Conservation (phyloP, 805 yeast species). For the Yarrowia sp. region DNA sequence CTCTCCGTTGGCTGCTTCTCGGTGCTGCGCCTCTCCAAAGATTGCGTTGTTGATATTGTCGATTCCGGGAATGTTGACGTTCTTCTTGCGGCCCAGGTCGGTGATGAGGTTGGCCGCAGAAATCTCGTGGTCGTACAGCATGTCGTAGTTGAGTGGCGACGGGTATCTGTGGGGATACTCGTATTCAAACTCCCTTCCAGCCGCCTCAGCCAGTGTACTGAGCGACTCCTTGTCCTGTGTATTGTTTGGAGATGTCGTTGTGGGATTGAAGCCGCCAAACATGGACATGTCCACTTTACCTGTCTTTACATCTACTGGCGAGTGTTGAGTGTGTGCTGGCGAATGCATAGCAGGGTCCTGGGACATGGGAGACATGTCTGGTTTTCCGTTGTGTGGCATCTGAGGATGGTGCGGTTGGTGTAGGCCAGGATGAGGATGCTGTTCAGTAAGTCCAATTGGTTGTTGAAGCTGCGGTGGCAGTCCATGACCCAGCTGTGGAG, state of each 20-base stretch:
- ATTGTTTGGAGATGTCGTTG: neutral
- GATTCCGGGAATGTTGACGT: conserved; percentile 16
- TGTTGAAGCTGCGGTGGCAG: neutral
- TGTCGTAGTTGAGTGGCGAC: conserved; percentile 14
- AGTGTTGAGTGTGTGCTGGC: conserved; percentile 7
- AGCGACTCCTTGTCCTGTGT: conserved; percentile 22
- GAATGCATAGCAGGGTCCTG: conserved; percentile 7
- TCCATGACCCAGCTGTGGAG: neutral
- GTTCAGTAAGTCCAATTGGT: neutral
- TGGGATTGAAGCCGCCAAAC: neutral
- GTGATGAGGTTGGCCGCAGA: conserved; percentile 20
- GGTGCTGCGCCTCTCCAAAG: conserved; percentile 11
- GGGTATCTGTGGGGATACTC: conserved; percentile 17
- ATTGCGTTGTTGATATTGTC: conserved; percentile 21
- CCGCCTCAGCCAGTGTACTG: conserved; percentile 12
- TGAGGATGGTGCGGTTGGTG: neutral
- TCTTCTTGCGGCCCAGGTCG: conserved; percentile 15
- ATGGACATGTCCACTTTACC: conserved; percentile 11
- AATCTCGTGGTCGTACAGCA: conserved; percentile 24
- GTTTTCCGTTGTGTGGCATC: neutral
- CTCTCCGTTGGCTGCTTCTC: neutral
- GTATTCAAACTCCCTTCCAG: conserved; percentile 19
- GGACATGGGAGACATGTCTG: neutral
- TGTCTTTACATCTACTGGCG: conserved; percentile 10
- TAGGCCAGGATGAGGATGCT: neutral